Percentiles rank a stretch among this genome's conserved stretches.
Evolutionary conservation across 371 early-diverging fungal species (phyloP).

Genomic region (Mucor plumbeus): DNA sequence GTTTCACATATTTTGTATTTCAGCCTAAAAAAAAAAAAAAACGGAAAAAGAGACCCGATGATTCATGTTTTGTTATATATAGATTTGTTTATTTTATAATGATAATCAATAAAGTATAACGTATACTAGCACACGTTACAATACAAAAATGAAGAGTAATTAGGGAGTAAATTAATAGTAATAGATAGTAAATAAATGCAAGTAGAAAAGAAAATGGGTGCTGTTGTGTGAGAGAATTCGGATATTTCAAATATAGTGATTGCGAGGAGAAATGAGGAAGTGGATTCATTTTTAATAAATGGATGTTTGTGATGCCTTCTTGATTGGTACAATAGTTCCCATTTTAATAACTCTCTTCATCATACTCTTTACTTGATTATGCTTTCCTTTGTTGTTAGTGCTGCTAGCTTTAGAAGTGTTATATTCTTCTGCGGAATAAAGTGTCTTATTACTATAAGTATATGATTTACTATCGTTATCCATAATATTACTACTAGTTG

Average conservation of each 20-base stretch:
- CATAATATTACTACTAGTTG: not conserved
- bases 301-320: conserved; percentile 16
- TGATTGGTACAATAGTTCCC: conserved; percentile 24
- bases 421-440: not conserved
- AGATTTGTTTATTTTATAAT: not conserved
- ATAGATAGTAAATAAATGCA: conserved; percentile 6
- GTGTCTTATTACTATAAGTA: not conserved
- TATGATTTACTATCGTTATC: not conserved
- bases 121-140: not conserved
- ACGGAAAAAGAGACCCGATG: no score
- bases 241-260: conserved; percentile 5
- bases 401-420: not conserved
- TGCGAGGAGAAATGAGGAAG: not conserved
- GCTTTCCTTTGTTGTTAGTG: conserved; percentile 15
- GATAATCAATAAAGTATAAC: not conserved
- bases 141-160: not conserved
- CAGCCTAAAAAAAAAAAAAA: no score
- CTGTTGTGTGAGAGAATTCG: not conserved
- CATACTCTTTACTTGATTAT: conserved; percentile 40
- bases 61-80: not conserved
- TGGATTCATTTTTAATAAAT: conserved; percentile 17
- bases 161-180: not conserved
- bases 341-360: conserved; percentile 47
- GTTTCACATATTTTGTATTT: no score
- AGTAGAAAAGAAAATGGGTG: not conserved